Base-by-base conservation (phyloP, 371 early-diverging fungal species). In the Mortierella sp. region DNA sequence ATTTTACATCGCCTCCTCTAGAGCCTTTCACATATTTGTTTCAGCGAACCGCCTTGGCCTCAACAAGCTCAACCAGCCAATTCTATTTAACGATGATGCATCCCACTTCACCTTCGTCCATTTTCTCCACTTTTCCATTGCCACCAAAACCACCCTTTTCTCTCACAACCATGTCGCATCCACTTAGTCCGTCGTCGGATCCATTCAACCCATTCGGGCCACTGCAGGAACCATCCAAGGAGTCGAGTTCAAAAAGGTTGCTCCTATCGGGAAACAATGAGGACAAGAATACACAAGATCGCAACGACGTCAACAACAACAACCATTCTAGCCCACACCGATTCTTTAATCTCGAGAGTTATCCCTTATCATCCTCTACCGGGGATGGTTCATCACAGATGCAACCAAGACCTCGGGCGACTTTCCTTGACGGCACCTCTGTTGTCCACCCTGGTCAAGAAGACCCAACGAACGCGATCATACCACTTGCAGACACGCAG, bases 171-270 rank as follows among this genome's bases (percentile, higher is more conserved):
- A 35, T 54, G 29, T 16, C 18, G 6, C 24, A 54, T 44, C 35
- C 24, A 18, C 49, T 74, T 56, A 74, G 74, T 55, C 79, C 79
- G 18, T 65, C 70, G 32, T 68, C 74, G 4, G 70, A 78, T 44
- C 79, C 74, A 6, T 78, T 73, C 70, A 78, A 70, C 32, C 79
- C 79, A 27, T 74, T 78, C 56, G 48, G 32, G 5, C 12, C 35
- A 16, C 43, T 58, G 3, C 44, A 71, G n/a, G 48, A 77, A 10
- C 46, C 63, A n/a, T 24, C 56, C 32, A 24, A 32, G 48, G 21
- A 32, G 35, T 51, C 24, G 1, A 7, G 5, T 49, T 2, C 54
- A 56, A 10, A 60, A 63, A 38, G 35, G 16, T 24, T n/a, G 18
- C 21, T 10, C 21, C 14, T 35, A 24, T 35, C 24, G 0, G 24